Conservation (phyloP, 164 flowering plant genomes). For the Magnolia kwangsiensis region DNA sequence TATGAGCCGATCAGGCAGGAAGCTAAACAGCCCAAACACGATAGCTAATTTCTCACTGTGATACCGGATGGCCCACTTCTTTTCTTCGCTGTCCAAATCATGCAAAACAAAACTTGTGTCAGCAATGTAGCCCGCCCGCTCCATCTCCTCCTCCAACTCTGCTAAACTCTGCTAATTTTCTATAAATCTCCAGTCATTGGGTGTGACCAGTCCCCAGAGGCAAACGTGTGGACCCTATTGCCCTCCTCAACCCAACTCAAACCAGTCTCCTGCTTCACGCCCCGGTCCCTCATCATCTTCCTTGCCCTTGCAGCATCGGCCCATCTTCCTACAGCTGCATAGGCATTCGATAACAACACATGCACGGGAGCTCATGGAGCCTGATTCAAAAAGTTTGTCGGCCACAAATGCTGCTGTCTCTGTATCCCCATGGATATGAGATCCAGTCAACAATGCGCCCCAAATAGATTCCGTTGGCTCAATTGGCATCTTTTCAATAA, state of each 20-base stretch:
- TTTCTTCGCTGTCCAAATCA: conserved; percentile 66
- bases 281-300: conserved; percentile 69
- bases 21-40: conserved; percentile 74
- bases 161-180: conserved; percentile 68
- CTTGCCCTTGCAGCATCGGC: conserved; percentile 85
- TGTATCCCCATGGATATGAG: conserved; percentile 64
- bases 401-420: conserved; percentile 83
- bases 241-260: conserved; percentile 98
- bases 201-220: conserved; percentile 70
- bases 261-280: conserved; percentile 87
- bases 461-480: conserved; percentile 78
- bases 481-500: conserved; percentile 68
- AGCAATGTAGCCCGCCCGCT: conserved; percentile 67
- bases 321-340: conserved; percentile 81
- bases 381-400: conserved; percentile 63
- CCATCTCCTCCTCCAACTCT: conserved; percentile 61
- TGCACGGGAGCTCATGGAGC: conserved; percentile 66
- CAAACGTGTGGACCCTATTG: conserved; percentile 69
- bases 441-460: conserved; percentile 89
- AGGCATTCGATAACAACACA: conserved; percentile 74
- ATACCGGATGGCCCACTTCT: conserved; percentile 55
- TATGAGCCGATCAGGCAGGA: conserved; percentile 65
- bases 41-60: conserved; percentile 92
- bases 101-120: conserved; percentile 68
- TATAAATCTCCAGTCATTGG: conserved; percentile 51